These are phyloP conservation scores for Xylariaceae sp. DNA, from an alignment of 2,329 filamentous ascomycete species.

Conservation along the genomic window DNA sequence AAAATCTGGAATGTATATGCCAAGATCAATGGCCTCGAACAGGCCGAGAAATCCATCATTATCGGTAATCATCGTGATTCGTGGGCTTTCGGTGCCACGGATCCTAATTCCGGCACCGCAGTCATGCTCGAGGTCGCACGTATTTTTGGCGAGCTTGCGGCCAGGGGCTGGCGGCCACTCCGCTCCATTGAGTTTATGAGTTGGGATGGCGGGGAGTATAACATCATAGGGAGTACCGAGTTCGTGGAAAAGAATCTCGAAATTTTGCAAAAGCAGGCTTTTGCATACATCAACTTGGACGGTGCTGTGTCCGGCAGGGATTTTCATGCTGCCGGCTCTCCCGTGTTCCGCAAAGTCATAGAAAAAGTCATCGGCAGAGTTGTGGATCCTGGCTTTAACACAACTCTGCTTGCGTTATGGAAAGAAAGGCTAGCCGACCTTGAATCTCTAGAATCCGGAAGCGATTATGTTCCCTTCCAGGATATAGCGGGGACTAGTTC, in stretches of 20 bases:
- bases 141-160: slow-evolving; percentile 73
- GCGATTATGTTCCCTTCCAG: slow-evolving; percentile 88
- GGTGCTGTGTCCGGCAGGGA: slow-evolving; percentile 70
- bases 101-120: slow-evolving; percentile 84
- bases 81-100: slow-evolving; percentile 82
- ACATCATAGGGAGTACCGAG: slow-evolving; percentile 89
- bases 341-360: slow-evolving; percentile 70
- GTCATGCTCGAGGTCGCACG: slow-evolving; percentile 85
- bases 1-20: slow-evolving; percentile 91
- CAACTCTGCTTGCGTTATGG: slow-evolving; percentile 73
- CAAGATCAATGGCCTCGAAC: slow-evolving; percentile 77
- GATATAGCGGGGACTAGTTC: slow-evolving; percentile 85
- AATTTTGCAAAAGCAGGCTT: slow-evolving; percentile 64
- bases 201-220: slow-evolving; percentile 94
- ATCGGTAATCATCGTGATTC: slow-evolving; percentile 92
- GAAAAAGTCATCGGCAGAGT: slow-evolving; percentile 70
- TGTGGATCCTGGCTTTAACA: slow-evolving; percentile 65
- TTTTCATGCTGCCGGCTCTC: slow-evolving; percentile 76
- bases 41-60: slow-evolving; percentile 76
- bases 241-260: slow-evolving; percentile 84
- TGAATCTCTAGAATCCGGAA: slow-evolving; percentile 65
- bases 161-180: slow-evolving; percentile 80
- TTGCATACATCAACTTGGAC: slow-evolving; percentile 90
- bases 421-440: slow-evolving; percentile 58
- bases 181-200: slow-evolving; percentile 96